phyloP scores from a whole-genome alignment of 208 protist species.

The Angomonas deanei region DNA sequence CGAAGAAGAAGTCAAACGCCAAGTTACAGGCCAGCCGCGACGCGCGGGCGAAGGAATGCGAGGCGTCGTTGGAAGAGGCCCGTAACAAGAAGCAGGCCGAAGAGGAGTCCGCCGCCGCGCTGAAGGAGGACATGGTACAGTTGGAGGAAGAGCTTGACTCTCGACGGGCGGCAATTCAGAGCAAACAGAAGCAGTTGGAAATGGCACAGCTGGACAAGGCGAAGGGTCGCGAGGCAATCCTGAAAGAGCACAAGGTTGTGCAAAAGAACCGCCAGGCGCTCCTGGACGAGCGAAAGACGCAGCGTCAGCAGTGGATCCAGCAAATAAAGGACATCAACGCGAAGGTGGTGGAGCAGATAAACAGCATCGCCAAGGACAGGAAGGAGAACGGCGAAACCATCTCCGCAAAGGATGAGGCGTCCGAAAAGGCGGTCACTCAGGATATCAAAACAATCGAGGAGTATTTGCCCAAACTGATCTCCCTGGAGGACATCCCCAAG shows the following conservation, averaged over 20 bases:
- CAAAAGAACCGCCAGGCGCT: slow-evolving; percentile 70
- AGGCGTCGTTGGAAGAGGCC: slow-evolving; percentile 84
- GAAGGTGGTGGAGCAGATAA: slow-evolving; percentile 76
- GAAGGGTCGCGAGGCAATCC: slow-evolving; percentile 77
- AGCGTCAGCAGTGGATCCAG: slow-evolving; percentile 86
- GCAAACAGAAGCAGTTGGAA: slow-evolving; percentile 85
- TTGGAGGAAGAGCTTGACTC: slow-evolving; percentile 75
- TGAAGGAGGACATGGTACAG: slow-evolving; percentile 75
- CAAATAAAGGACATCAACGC: slow-evolving; percentile 88
- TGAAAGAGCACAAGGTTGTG: slow-evolving; percentile 65
- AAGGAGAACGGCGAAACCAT: slow-evolving; percentile 62
- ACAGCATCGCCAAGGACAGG: slow-evolving; percentile 59
- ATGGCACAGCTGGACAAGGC: slow-evolving; percentile 81
- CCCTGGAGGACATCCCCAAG: slow-evolving; percentile 76
- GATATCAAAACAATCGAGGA: slow-evolving; percentile 86
- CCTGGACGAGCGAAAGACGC: slow-evolving; percentile 56
- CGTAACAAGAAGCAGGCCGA: slow-evolving; percentile 87
- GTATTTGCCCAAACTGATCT: slow-evolving; percentile 85
- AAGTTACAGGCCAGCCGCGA: slow-evolving; percentile 71
- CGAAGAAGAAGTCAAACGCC: slow-evolving; percentile 79
- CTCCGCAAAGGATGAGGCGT: slow-evolving; percentile 61
- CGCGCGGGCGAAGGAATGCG: slow-evolving; percentile 70
- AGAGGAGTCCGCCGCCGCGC: slow-evolving; percentile 50
- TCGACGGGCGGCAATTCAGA: slow-evolving; percentile 65
- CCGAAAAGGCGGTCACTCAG: slow-evolving; percentile 62